Conservation (phyloP, 169 alveolate species). For the Eimeria tenella region DNA sequence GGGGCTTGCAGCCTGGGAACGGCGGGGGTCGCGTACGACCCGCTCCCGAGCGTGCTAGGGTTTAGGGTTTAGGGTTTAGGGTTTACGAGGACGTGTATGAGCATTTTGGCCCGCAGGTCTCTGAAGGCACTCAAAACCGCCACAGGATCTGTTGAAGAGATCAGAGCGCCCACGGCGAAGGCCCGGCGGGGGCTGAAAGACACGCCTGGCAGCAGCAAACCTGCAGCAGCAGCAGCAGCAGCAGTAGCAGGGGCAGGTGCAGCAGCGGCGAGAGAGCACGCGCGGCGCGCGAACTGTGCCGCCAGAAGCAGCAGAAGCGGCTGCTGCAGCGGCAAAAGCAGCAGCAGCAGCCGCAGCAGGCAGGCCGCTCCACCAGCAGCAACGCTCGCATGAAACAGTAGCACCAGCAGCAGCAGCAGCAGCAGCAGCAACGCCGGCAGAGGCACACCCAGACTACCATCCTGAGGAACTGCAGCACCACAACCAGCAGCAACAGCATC, state of each 20-base stretch:
- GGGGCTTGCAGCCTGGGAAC: too few relatives aligned
- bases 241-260: background rate
- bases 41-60: too few relatives aligned
- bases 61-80: slow-evolving; percentile 19
- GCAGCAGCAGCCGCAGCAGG: background rate
- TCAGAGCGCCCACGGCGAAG: slow-evolving; percentile 80
- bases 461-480: too few relatives aligned
- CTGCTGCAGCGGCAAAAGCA: slow-evolving; percentile 18
- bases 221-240: slow-evolving; percentile 26
- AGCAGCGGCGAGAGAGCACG: background rate
- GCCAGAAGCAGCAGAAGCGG: too few relatives aligned
- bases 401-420: background rate
- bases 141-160: slow-evolving; percentile 81
- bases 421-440: background rate
- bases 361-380: too few relatives aligned
- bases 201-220: slow-evolving; percentile 41
- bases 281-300: too few relatives aligned
- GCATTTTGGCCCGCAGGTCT: slow-evolving; percentile 60
- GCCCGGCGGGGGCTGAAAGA: slow-evolving; percentile 76
- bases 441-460: too few relatives aligned
- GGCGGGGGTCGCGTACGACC: too few relatives aligned
- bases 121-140: slow-evolving; percentile 78
- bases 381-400: background rate
- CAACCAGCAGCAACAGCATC: too few relatives aligned
- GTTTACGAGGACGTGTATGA: slow-evolving; percentile 72